These are phyloP conservation scores for Aspergillus neoniger DNA, from an alignment of 2,329 filamentous ascomycete genomes.

Conservation along the genomic window DNA sequence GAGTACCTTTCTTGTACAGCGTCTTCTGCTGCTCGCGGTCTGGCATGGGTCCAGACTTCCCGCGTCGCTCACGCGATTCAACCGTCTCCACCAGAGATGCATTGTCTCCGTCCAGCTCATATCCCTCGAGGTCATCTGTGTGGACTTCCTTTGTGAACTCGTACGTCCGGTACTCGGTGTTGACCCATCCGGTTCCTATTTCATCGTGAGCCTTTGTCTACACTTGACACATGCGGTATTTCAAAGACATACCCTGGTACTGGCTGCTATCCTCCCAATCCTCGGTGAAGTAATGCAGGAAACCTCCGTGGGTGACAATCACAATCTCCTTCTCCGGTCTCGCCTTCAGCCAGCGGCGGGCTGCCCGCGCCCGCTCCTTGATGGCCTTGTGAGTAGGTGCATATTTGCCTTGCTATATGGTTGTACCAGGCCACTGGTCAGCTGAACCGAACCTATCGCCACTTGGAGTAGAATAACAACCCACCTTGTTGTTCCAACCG, in stretches of 20 bases:
- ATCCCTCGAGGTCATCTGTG: conserved; percentile 47
- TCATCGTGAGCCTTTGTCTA: not conserved
- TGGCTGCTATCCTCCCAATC: conserved; percentile 68
- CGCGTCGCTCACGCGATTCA: conserved; percentile 45
- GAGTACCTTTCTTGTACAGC: conserved; percentile 42
- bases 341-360: conserved; percentile 59
- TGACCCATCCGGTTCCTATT: conserved; percentile 71
- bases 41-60: conserved; percentile 37
- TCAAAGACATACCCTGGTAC: conserved; percentile 43
- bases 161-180: conserved; percentile 72
- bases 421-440: not conserved
- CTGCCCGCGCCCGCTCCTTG: conserved; percentile 60
- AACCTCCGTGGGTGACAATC: conserved; percentile 79
- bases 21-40: conserved; percentile 41
- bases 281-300: conserved; percentile 81
- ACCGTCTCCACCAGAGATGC: conserved; percentile 45
- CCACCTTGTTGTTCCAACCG: conserved; percentile 72
- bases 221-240: not conserved
- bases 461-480: not conserved
- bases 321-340: conserved; percentile 67
- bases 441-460: not conserved
- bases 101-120: conserved; percentile 40
- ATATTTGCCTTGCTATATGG: conserved; percentile 44
- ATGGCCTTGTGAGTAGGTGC: conserved; percentile 55
- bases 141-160: conserved; percentile 59